These are phyloP conservation scores for Cladosporium sphaerospermum DNA, from an alignment of 2,329 filamentous ascomycete genomes.

Conservation along the genomic window DNA sequence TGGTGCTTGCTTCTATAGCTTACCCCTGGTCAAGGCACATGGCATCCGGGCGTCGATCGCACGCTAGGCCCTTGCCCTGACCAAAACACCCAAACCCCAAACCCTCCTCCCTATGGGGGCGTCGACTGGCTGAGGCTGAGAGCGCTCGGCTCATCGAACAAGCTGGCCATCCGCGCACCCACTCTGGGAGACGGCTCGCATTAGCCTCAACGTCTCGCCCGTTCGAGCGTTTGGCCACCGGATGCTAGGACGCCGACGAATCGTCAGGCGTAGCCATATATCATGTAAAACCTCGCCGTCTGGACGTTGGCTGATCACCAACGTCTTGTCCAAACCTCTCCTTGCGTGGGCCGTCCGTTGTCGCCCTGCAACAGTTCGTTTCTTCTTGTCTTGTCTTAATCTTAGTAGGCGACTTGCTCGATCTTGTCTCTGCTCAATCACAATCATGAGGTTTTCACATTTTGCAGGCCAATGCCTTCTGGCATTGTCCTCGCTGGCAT, in stretches of 20 bases:
- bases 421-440: neutral
- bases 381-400: neutral
- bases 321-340: conserved; percentile 4
- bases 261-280: conserved; percentile 7
- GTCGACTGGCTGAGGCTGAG: neutral
- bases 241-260: neutral
- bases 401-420: neutral
- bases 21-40: conserved; percentile 7
- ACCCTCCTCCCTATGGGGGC: neutral
- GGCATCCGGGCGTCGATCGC: conserved; percentile 1
- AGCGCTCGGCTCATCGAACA: neutral
- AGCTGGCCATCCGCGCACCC: neutral
- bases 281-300: neutral
- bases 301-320: neutral
- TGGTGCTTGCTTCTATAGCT: conserved; percentile 3
- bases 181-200: conserved; percentile 1
- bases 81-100: conserved; percentile 5
- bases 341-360: neutral
- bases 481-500: conserved; percentile 9
- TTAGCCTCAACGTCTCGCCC: neutral
- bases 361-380: neutral
- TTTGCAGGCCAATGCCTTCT: conserved; percentile 11
- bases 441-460: conserved; percentile 11
- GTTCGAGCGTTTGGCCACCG: neutral
- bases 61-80: conserved; percentile 5